Evolutionary conservation across 352 stramenopile genomes (phyloP).

Genomic region (Phytophthora lateralis): DNA sequence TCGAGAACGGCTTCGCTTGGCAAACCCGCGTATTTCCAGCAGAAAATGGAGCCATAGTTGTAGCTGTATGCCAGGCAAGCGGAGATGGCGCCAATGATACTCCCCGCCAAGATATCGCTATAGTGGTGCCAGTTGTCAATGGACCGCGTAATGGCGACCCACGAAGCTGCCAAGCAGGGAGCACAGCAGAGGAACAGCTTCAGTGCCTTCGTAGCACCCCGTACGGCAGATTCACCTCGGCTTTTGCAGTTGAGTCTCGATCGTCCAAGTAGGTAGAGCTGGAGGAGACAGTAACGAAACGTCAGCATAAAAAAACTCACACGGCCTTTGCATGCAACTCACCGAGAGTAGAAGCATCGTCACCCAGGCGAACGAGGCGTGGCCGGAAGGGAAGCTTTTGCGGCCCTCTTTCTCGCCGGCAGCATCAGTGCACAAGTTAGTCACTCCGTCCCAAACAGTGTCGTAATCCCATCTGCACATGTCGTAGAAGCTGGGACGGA

Average conservation of each 20-base stretch:
- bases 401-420: constrained; percentile 69
- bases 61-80: constrained; percentile 59
- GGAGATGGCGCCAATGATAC: constrained; percentile 53
- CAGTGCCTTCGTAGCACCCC: constrained; percentile 51
- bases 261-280: constrained; percentile 77
- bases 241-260: constrained; percentile 63
- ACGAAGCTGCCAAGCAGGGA: constrained; percentile 62
- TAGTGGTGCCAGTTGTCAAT: constrained; percentile 89
- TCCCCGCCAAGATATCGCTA: constrained; percentile 73
- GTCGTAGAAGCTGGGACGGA: constrained; percentile 82
- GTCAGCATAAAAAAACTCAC: constrained; percentile 10
- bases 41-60: constrained; percentile 73
- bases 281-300: background rate
- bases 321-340: constrained; percentile 4
- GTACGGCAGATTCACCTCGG: constrained; percentile 47
- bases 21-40: constrained; percentile 55
- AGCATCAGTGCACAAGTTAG: constrained; percentile 72
- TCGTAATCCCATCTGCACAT: constrained; percentile 82
- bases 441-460: constrained; percentile 72
- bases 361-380: constrained; percentile 74
- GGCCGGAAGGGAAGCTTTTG: constrained; percentile 84
- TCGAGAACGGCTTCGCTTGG: constrained; percentile 52
- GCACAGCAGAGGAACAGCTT: constrained; percentile 73
- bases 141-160: constrained; percentile 73
- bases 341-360: constrained; percentile 83